A percentile compares a stretch with the other conserved stretches of the same genome.
These are phyloP conservation scores for Chlorophyllum brunneum DNA, from an alignment of 768 basidiomycete genomes.

Conservation along the genomic window DNA sequence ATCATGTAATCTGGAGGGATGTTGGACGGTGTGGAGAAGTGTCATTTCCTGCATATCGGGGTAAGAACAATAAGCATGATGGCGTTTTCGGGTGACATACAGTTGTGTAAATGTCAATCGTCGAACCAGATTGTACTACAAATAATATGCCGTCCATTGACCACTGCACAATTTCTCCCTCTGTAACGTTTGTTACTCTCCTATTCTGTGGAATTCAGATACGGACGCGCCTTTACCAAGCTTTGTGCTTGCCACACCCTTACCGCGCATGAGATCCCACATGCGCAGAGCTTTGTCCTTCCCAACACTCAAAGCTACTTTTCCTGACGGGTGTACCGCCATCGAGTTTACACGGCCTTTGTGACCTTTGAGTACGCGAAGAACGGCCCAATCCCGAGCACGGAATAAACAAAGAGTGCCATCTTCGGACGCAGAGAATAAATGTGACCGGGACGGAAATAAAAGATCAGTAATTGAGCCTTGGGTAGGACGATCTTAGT, in stretches of 20 bases:
- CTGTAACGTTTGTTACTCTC: no score
- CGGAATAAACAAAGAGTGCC: slow-evolving; percentile 88
- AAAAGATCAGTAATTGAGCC: slow-evolving; percentile 88
- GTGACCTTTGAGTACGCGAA: slow-evolving; percentile 88
- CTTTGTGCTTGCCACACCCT: slow-evolving; percentile 84
- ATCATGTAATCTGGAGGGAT: slow-evolving; percentile 83
- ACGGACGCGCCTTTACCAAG: slow-evolving; percentile 81
- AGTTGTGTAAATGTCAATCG: slow-evolving; percentile 80
- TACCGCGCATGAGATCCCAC: slow-evolving; percentile 99
- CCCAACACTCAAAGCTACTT: slow-evolving; percentile 88
- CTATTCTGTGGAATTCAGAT: no score
- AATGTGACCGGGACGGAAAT: slow-evolving; percentile 86
- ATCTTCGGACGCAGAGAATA: slow-evolving; percentile 91
- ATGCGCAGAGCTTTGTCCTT: slow-evolving; percentile 86
- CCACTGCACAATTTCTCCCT: slow-evolving; percentile 93
- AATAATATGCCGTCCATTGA: slow-evolving; percentile 75
- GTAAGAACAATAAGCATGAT: background rate
- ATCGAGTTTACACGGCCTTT: slow-evolving; percentile 89
- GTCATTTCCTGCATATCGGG: slow-evolving; percentile 62
- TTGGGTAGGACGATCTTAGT: slow-evolving; percentile 24
- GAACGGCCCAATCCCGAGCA: slow-evolving; percentile 90
- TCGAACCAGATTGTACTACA: slow-evolving; percentile 70
- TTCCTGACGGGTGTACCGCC: slow-evolving; percentile 90
- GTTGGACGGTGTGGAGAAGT: slow-evolving; percentile 65
- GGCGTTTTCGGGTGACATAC: slow-evolving; percentile 33